Percentiles rank a stretch among this genome's conserved stretches.
phyloP scores from a whole-genome alignment of 768 basidiomycete genomes.

The Mycena amicta region DNA sequence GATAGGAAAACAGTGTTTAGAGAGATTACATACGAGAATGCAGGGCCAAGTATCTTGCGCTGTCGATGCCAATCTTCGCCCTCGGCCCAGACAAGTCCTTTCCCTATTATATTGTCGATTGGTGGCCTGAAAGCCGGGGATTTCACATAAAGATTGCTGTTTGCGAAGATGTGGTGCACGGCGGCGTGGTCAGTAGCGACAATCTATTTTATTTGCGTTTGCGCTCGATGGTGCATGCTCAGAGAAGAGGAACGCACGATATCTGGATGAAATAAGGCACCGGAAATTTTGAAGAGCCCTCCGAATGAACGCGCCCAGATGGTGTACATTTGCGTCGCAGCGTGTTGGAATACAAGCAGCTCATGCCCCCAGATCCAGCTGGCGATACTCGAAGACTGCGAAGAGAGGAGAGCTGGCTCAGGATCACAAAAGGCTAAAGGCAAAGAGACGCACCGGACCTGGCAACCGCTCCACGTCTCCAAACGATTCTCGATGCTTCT shows the following conservation, averaged over 20 bases:
- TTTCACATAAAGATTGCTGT: constrained; percentile 37
- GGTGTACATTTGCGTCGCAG: constrained; percentile 35
- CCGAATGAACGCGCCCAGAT: constrained; percentile 36
- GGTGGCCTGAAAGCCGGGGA: constrained; percentile 35
- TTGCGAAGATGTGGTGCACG: constrained; percentile 40
- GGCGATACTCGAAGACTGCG: constrained; percentile 24
- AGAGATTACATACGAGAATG: constrained; percentile 43
- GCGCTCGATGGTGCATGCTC: too few species aligned
- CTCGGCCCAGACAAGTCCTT: constrained; percentile 40
- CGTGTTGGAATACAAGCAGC: constrained; percentile 33
- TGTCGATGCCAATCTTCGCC: constrained; percentile 38
- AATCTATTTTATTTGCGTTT: too few species aligned
- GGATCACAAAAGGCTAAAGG: constrained; percentile 5
- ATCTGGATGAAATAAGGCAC: constrained; percentile 39
- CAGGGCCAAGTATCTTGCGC: constrained; percentile 35
- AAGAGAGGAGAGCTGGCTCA: not conserved
- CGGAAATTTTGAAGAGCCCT: constrained; percentile 39
- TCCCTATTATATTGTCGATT: constrained; percentile 36
- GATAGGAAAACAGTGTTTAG: too few species aligned
- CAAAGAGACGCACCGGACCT: constrained; percentile 23
- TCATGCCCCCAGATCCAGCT: constrained; percentile 43
- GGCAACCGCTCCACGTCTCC: constrained; percentile 21
- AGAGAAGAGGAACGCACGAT: constrained; percentile 29
- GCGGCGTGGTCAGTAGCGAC: constrained; percentile 39
- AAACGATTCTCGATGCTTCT: too few species aligned